Evolutionary conservation across 2,329 filamentous ascomycete genomes (phyloP).

Genomic region (Cladosporium sphaerospermum): DNA sequence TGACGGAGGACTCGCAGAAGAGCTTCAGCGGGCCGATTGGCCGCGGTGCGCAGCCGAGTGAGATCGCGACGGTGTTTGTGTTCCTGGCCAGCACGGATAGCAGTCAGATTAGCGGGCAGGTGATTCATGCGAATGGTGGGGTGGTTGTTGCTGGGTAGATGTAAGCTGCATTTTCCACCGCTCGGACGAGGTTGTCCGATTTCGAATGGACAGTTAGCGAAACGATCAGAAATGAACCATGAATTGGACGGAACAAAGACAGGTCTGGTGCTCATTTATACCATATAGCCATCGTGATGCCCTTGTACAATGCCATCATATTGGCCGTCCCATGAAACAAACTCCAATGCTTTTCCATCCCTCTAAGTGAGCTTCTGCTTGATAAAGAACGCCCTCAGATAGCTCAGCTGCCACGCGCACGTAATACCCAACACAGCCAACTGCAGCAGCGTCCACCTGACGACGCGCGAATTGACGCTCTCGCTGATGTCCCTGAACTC

Average conservation of each 20-base stretch:
- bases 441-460: constrained; percentile 92
- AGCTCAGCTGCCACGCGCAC: constrained; percentile 94
- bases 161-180: not conserved
- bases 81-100: constrained; percentile 73
- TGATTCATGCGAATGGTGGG: constrained; percentile 59
- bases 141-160: constrained; percentile 44
- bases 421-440: constrained; percentile 75
- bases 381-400: constrained; percentile 96
- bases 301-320: too few relatives aligned
- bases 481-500: constrained; percentile 98
- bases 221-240: too few relatives aligned
- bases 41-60: constrained; percentile 69
- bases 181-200: not conserved
- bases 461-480: constrained; percentile 80
- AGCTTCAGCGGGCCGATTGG: constrained; percentile 70
- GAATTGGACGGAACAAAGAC: too few relatives aligned
- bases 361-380: constrained; percentile 95
- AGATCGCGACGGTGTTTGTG: constrained; percentile 76
- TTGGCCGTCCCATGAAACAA: not conserved
- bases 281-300: too few relatives aligned
- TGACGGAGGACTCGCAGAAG: constrained; percentile 64
- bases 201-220: too few relatives aligned
- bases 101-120: constrained; percentile 67
- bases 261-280: too few relatives aligned
- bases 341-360: not conserved